Conservation (phyloP, 1,284 basidiomycete genomes). For the Ganoderma resinaceum region DNA sequence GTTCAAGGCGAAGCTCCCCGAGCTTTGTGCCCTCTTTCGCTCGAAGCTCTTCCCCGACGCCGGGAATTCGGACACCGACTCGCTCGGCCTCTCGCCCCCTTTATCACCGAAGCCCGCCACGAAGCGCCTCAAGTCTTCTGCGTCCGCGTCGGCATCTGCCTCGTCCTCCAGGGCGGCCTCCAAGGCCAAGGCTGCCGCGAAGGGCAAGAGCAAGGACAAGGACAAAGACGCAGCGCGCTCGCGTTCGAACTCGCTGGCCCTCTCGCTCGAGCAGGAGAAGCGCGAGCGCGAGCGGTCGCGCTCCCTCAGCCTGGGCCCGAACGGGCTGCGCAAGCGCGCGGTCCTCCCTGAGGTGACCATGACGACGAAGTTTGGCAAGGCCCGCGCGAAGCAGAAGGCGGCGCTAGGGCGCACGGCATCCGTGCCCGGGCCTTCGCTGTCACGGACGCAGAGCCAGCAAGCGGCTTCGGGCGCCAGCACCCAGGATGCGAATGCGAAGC, state of each 20-base stretch:
- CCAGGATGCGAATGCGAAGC: constrained; percentile 17
- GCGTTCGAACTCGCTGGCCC: constrained; percentile 58
- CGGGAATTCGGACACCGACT: constrained; percentile 57
- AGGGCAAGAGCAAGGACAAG: constrained; percentile 28
- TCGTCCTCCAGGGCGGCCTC: constrained; percentile 16
- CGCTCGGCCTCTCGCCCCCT: constrained; percentile 38
- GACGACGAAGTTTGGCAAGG: constrained; percentile 61
- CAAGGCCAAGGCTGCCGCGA: constrained; percentile 10
- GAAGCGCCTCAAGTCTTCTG: constrained; percentile 31
- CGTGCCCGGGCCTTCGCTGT: constrained; percentile 16
- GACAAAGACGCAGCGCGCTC: constrained; percentile 50
- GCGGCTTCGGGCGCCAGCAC: constrained; percentile 6
- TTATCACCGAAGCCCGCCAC: constrained; percentile 27
- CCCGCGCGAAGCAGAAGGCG: constrained; percentile 29
- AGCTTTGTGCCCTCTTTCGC: constrained; percentile 63
- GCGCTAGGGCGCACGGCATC: constrained; percentile 43
- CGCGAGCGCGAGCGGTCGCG: constrained; percentile 52
- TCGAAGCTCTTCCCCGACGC: constrained; percentile 71
- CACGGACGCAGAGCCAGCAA: constrained; percentile 35
- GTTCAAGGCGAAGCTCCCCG: constrained; percentile 61
- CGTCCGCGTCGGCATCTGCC: constrained; percentile 10
- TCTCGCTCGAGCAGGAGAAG: constrained; percentile 68
- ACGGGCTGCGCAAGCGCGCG: constrained; percentile 49
- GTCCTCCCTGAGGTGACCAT: constrained; percentile 75
- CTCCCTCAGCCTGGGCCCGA: constrained; percentile 43